Evolutionary conservation across 1,284 basidiomycete species (phyloP).

Genomic region (Uromyces viciae-fabae): DNA sequence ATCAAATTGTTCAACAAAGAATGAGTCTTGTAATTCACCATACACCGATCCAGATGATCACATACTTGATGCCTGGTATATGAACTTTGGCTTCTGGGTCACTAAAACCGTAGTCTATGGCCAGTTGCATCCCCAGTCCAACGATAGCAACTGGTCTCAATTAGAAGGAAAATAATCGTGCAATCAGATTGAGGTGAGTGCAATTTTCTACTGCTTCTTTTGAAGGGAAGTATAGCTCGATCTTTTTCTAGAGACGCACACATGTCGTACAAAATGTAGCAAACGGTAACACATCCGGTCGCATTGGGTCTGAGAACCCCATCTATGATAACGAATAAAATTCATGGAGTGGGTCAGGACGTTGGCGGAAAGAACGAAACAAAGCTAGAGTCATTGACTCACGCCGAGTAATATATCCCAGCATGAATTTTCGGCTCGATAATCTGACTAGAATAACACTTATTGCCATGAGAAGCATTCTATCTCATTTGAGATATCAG

Average conservation of each 20-base stretch:
- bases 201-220: not conserved
- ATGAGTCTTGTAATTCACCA: constrained; percentile 6
- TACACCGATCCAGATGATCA: constrained; percentile 43
- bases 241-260: constrained; percentile 26
- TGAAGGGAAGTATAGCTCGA: not conserved
- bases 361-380: not conserved
- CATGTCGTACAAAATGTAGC: constrained; percentile 41
- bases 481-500: not conserved
- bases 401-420: constrained; percentile 41
- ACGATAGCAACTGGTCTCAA: constrained; percentile 21
- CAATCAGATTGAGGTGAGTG: not conserved
- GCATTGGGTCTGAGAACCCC: constrained; percentile 37
- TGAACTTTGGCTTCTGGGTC: constrained; percentile 41
- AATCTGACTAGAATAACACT: constrained; percentile 24
- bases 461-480: constrained; percentile 38
- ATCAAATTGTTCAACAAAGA: not conserved
- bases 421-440: constrained; percentile 27
- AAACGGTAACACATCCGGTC: constrained; percentile 38
- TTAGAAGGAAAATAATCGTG: not conserved
- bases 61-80: constrained; percentile 40
- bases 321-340: not conserved
- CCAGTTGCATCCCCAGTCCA: constrained; percentile 44
- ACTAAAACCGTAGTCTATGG: constrained; percentile 39
- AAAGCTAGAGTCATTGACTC: not conserved
- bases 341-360: not conserved